phyloP scores from a whole-genome alignment of 148 eudicot genomes.

The Linanthus parryae region DNA sequence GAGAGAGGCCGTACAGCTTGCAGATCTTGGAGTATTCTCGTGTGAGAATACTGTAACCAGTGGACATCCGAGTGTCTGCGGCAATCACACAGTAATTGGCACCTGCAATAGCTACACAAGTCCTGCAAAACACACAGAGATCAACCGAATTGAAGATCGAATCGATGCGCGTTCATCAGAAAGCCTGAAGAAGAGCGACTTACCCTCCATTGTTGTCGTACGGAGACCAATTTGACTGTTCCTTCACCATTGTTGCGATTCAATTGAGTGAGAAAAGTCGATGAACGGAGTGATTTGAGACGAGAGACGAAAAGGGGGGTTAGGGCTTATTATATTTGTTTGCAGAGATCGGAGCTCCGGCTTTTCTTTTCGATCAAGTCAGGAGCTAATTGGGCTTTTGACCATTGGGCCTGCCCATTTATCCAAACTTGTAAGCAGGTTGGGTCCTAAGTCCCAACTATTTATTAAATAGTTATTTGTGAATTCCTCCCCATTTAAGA shows the following conservation, averaged over 20 bases:
- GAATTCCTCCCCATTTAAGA: no score
- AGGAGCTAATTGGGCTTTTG: no score
- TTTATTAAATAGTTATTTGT: no score
- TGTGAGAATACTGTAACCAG: constrained; percentile 88
- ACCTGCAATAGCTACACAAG: constrained; percentile 76
- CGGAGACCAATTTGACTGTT: constrained; percentile 75
- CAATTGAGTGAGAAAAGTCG: background rate
- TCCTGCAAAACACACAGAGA: constrained; percentile 30
- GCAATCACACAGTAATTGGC: constrained; percentile 91
- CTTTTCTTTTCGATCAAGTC: constrained; percentile 9
- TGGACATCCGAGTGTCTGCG: constrained; percentile 90
- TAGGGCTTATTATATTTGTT: no score
- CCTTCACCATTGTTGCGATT: constrained; percentile 41
- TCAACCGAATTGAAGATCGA: no score
- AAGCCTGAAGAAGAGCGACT: background rate
- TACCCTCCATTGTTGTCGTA: constrained; percentile 96
- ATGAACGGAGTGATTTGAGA: background rate
- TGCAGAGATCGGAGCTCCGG: background rate
- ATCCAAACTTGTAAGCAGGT: no score
- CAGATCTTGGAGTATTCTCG: constrained; percentile 86
- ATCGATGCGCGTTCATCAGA: no score
- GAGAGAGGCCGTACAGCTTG: constrained; percentile 41
- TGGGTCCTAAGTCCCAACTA: no score
- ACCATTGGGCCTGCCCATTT: no score
- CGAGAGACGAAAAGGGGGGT: constrained; percentile 1